Conservation (phyloP, 1,139 yeast genomes). For the Suhomyces guaymorum region DNA sequence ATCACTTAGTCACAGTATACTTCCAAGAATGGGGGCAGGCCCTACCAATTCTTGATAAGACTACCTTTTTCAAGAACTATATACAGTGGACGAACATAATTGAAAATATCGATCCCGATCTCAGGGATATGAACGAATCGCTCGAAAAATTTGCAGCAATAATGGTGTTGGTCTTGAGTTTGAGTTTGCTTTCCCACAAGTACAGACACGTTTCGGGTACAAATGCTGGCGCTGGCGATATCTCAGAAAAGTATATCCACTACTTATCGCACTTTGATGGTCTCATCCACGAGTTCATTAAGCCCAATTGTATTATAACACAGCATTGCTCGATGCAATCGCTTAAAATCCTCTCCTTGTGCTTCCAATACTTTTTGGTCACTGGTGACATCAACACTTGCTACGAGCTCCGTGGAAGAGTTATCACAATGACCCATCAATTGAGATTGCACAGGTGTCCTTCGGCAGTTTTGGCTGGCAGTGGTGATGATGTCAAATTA, state of each 20-base stretch:
- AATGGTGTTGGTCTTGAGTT: conserved; percentile 55
- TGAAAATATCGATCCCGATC: conserved; percentile 23
- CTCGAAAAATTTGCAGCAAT: conserved; percentile 63
- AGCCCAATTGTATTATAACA: conserved; percentile 53
- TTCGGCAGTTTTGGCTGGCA: conserved; percentile 65
- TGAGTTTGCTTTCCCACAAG: conserved; percentile 54
- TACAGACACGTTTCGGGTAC: conserved; percentile 20
- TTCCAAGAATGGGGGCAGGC: conserved; percentile 80
- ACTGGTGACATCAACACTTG: conserved; percentile 74
- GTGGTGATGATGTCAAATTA: conserved; percentile 49
- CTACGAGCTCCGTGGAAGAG: conserved; percentile 73
- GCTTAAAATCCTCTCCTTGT: conserved; percentile 66
- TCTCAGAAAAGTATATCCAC: conserved; percentile 23
- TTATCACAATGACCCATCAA: conserved; percentile 83
- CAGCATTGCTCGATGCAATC: conserved; percentile 65
- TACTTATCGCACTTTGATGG: conserved; percentile 49
- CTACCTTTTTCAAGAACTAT: conserved; percentile 62
- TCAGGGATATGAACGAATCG: conserved; percentile 26
- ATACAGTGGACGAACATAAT: conserved; percentile 45
- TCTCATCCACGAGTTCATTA: conserved; percentile 54
- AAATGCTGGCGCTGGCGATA: conserved; percentile 14
- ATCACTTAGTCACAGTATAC: conserved; percentile 57
- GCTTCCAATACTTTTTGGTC: conserved; percentile 70
- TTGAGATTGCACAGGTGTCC: conserved; percentile 85
- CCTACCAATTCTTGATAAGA: conserved; percentile 69